Conservation (phyloP, 768 basidiomycete species). For the Xerocomellus chrysenteron region DNA sequence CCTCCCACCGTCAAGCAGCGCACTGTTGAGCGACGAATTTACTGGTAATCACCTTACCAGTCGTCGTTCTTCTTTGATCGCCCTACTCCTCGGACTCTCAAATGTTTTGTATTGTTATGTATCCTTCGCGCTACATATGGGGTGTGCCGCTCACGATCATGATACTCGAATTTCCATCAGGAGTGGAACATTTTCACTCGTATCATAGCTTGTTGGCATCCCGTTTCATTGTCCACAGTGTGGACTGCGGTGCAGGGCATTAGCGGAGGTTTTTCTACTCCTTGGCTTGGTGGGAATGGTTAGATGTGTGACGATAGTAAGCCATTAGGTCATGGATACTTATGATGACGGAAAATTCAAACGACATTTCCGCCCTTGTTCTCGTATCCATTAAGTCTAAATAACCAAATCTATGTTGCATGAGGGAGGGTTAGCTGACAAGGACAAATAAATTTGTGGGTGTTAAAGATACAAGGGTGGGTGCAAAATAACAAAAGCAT, state of each 20-base stretch:
- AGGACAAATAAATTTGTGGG: conserved; percentile 1
- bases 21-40: conserved; percentile 72
- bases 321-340: conserved; percentile 9
- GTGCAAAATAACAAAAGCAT: conserved; percentile 20
- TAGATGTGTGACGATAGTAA: conserved; percentile 21
- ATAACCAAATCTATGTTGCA: background rate
- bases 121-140: conserved; percentile 10
- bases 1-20: conserved; percentile 43
- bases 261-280: conserved; percentile 7
- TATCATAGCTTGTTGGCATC: conserved; percentile 16
- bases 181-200: conserved; percentile 19
- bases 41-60: conserved; percentile 51
- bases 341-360: conserved; percentile 9
- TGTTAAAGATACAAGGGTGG: conserved; percentile 23
- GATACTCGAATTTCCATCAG: conserved; percentile 56
- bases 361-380: background rate
- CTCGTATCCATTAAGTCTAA: too few relatives aligned
- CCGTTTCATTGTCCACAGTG: conserved; percentile 10
- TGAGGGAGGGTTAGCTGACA: background rate
- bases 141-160: conserved; percentile 31
- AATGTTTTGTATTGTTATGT: conserved; percentile 36
- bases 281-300: conserved; percentile 9
- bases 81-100: conserved; percentile 16
- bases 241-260: conserved; percentile 23
- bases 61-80: background rate